Percentiles rank a stretch among this genome's conserved stretches.
phyloP scores from a whole-genome alignment of 345 rosid species.

The Hypericum perforatum region DNA sequence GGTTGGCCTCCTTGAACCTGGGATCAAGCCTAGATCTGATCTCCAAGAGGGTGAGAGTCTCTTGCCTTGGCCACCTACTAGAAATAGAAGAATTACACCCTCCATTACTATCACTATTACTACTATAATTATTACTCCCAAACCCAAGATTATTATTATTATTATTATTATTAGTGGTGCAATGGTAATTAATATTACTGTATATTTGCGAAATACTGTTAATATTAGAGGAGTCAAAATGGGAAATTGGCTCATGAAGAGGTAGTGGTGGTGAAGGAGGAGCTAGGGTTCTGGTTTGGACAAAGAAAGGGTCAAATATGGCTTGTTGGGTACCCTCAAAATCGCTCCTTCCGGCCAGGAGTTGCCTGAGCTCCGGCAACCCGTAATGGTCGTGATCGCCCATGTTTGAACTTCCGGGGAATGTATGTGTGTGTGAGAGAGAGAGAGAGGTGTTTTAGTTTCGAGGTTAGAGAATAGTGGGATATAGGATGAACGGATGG shows the following conservation, averaged over 20 bases:
- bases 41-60: slow-evolving; percentile 88
- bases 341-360: slow-evolving; percentile 2
- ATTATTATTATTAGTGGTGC: too few species aligned
- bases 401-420: neutral
- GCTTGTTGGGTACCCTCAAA: neutral
- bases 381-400: slow-evolving; percentile 34
- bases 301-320: neutral
- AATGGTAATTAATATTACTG: too few species aligned
- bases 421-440: too few species aligned
- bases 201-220: slow-evolving; percentile 8
- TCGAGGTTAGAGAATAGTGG: too few species aligned
- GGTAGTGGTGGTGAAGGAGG: neutral
- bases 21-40: slow-evolving; percentile 96
- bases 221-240: neutral
- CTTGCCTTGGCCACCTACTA: slow-evolving; percentile 95
- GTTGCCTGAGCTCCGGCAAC: slow-evolving; percentile 55
- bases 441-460: too few species aligned
- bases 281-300: neutral
- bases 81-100: slow-evolving; percentile 31
- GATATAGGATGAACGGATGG: too few species aligned
- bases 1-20: slow-evolving; percentile 91
- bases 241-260: neutral
- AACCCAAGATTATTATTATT: neutral
- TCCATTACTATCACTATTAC: slow-evolving; percentile 27
- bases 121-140: slow-evolving; percentile 31